Base-by-base conservation (phyloP, 768 basidiomycete genomes). In the Pleurotus eryngii region DNA sequence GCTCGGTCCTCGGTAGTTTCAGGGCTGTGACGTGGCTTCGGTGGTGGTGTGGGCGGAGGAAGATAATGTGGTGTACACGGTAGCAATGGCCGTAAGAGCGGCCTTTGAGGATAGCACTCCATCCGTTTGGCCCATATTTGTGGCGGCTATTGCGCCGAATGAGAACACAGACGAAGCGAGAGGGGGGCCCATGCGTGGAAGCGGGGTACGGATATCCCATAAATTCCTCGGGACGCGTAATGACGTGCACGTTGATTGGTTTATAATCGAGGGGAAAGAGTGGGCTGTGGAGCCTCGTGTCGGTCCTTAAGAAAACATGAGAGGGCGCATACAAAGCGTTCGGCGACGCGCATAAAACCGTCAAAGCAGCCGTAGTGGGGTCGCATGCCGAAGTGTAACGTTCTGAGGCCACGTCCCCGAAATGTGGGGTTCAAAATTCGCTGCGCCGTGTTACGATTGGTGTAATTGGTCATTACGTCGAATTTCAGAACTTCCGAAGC, bases 101-200 rank as follows among this genome's bases (percentile, higher is more conserved):
- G 58, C 40, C 60, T 60, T 60, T 60, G 20, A 65, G 65, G 60
- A 64, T 63, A 20, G 73, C 72, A 14, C 65, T 69, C 39, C 77
- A 74, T 39, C 61, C 74, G 75, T 66, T 75, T 76, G 11, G 74
- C 68, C 72, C 68, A 75, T 45, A 68, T 67, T 67, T n/a, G 70
- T 71, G 40, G 75, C 76, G 50, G 70, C 63, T 2, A 70, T 72
- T 5, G 82, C 86, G 58, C 88, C 89, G 61, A 88, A 17, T 62
- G 78, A 7, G 75, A 90, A 87, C 88, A n/a, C 88, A 90, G 66
- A 89, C 27, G 55, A 87, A 42, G 60, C 88, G 85, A 45, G 81
- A 81, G n/a, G 82, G 81, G 5, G n/a, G n/a, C n/a, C 78, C 67
- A 35, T n/a, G 68, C 64, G 39, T 60, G 59, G 18, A 45, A 50